These are phyloP conservation scores for Podila horticola DNA, from an alignment of 192 early-diverging fungal genomes.

Conservation along the genomic window DNA sequence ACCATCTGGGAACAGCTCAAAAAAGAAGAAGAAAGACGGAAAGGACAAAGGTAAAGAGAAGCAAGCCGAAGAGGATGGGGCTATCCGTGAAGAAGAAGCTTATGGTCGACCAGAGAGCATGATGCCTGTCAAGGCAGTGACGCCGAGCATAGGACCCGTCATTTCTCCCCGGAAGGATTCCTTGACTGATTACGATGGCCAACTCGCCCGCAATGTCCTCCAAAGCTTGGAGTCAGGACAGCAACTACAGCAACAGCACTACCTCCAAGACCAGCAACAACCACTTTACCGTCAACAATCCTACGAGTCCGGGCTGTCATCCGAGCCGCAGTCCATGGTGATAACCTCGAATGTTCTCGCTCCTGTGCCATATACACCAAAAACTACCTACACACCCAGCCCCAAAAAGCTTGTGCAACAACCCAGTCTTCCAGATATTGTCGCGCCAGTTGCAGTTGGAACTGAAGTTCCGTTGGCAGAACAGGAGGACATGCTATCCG, in stretches of 20 bases:
- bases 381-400: slow-evolving; percentile 16
- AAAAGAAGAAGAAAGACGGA: slow-evolving; percentile 17
- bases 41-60: slow-evolving; percentile 17
- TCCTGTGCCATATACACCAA: slow-evolving; percentile 24
- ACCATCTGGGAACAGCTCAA: slow-evolving; percentile 4
- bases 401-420: slow-evolving; percentile 7
- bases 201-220: background rate
- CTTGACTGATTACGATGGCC: slow-evolving; percentile 6
- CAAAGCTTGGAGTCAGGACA: background rate
- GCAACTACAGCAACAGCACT: background rate
- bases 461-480: background rate
- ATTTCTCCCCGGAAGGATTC: slow-evolving; percentile 15
- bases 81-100: background rate
- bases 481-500: background rate
- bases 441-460: background rate
- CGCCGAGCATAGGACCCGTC: background rate
- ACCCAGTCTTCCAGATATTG: background rate
- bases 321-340: background rate
- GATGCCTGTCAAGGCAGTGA: too few relatives aligned
- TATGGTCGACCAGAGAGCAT: background rate
- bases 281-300: background rate
- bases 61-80: background rate
- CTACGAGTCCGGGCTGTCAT: background rate
- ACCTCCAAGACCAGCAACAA: background rate
- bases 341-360: background rate